phyloP scores from a whole-genome alignment of 257 asterid species.

The Misopates orontium region DNA sequence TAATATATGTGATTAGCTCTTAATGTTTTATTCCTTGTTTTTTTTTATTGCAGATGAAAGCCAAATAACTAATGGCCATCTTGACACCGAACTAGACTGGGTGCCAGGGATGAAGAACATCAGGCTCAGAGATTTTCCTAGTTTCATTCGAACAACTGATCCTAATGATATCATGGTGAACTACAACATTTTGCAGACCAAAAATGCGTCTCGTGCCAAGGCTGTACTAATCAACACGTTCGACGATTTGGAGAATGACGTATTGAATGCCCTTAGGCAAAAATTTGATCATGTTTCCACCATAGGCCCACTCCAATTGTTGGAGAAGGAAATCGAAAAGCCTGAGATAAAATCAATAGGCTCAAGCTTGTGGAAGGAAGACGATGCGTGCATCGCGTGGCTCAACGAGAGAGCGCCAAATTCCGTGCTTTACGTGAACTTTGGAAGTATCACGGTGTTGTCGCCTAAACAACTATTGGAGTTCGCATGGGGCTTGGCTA shows the following conservation, averaged over 20 bases:
- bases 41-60: conserved; percentile 22
- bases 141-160: conserved; percentile 33
- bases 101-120: conserved; percentile 31
- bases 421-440: conserved; percentile 49
- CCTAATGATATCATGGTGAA: conserved; percentile 29
- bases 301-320: conserved; percentile 38
- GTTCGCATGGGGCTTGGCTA: conserved; percentile 53
- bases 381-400: conserved; percentile 36
- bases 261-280: conserved; percentile 27
- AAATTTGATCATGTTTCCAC: conserved; percentile 30
- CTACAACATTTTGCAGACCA: conserved; percentile 26
- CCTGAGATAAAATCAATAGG: conserved; percentile 20
- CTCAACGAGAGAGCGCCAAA: conserved; percentile 23
- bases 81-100: conserved; percentile 29
- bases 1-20: too few species aligned
- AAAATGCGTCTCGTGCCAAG: conserved; percentile 23
- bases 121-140: conserved; percentile 28
- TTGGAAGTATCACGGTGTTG: conserved; percentile 48
- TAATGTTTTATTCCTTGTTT: background rate
- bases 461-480: conserved; percentile 38
- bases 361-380: conserved; percentile 55
- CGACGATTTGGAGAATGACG: conserved; percentile 32
- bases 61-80: conserved; percentile 23
- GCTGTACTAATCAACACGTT: conserved; percentile 39
- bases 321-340: conserved; percentile 25